phyloP scores from a whole-genome alignment of 1,139 yeast species.

The Protomyces macrosporus region DNA sequence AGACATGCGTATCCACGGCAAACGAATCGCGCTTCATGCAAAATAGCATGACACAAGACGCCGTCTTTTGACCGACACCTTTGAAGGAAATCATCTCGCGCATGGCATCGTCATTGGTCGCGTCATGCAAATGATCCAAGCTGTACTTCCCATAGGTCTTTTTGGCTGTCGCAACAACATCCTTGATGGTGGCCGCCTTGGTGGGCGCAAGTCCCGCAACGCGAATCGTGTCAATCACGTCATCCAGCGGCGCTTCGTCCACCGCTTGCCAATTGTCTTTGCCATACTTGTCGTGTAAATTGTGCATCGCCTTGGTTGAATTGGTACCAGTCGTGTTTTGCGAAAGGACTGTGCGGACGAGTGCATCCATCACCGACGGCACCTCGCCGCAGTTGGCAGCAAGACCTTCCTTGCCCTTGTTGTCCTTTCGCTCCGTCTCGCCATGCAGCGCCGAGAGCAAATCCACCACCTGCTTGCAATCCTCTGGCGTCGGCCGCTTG shows the following conservation, averaged over 20 bases:
- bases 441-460: constrained; percentile 14
- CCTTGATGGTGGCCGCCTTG: constrained; percentile 24
- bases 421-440: constrained; percentile 3
- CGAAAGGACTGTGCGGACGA: constrained; percentile 23
- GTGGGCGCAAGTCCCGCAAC: constrained; percentile 23
- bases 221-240: constrained; percentile 17
- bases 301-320: constrained; percentile 16
- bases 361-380: constrained; percentile 23
- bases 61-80: constrained; percentile 27
- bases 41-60: constrained; percentile 23
- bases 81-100: constrained; percentile 20
- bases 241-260: constrained; percentile 12
- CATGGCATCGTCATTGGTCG: constrained; percentile 24
- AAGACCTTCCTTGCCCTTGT: constrained; percentile 9
- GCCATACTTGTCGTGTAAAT: constrained; percentile 13
- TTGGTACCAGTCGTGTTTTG: constrained; percentile 24
- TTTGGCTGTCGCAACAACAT: constrained; percentile 8
- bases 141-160: constrained; percentile 12
- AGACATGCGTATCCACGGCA: constrained; percentile 27
- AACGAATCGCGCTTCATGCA: constrained; percentile 26
- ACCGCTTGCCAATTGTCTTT: constrained; percentile 22
- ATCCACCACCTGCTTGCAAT: constrained; percentile 15
- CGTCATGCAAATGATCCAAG: constrained; percentile 18
- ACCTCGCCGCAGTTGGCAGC: constrained; percentile 24
- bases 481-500: constrained; percentile 17